A percentile compares a stretch with the other conserved stretches of the same genome.
These are phyloP conservation scores for Aspergillus felis DNA, from an alignment of 2,329 filamentous ascomycete species.

Conservation along the genomic window DNA sequence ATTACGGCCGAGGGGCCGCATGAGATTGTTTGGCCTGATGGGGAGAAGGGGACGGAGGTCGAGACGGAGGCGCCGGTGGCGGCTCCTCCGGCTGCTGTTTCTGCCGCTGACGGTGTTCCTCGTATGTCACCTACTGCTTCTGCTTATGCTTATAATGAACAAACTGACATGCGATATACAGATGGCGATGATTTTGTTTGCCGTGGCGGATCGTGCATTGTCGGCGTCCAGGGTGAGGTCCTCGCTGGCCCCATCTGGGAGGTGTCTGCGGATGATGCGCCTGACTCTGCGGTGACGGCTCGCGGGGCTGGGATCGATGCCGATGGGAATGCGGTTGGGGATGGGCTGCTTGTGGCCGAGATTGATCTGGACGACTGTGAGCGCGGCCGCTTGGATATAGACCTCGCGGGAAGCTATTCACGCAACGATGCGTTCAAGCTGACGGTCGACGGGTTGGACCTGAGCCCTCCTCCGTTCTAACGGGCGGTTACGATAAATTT, in stretches of 20 bases:
- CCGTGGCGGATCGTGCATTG: constrained; percentile 76
- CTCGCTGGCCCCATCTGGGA: constrained; percentile 82
- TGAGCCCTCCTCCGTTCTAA: constrained; percentile 54
- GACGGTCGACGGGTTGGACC: constrained; percentile 56
- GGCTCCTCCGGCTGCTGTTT: no score
- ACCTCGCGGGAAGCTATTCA: constrained; percentile 82
- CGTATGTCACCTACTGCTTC: neutral
- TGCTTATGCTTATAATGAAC: no score
- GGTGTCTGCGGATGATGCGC: constrained; percentile 29
- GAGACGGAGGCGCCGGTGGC: neutral
- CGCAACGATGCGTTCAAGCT: constrained; percentile 63
- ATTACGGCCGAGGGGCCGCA: constrained; percentile 40
- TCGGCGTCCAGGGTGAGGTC: constrained; percentile 75
- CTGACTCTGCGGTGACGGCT: constrained; percentile 47
- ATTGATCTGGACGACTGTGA: constrained; percentile 87
- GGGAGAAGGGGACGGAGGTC: neutral
- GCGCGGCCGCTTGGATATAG: constrained; percentile 74
- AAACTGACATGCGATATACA: neutral
- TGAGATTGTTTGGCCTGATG: constrained; percentile 44
- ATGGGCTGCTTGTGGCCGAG: constrained; percentile 63
- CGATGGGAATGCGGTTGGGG: constrained; percentile 11
- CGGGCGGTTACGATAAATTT: neutral
- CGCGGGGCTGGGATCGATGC: constrained; percentile 24
- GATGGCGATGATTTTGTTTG: constrained; percentile 42
- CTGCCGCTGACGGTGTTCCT: neutral